These are phyloP conservation scores for Aristolochia contorta DNA, from an alignment of 164 flowering plant species.

Conservation along the genomic window DNA sequence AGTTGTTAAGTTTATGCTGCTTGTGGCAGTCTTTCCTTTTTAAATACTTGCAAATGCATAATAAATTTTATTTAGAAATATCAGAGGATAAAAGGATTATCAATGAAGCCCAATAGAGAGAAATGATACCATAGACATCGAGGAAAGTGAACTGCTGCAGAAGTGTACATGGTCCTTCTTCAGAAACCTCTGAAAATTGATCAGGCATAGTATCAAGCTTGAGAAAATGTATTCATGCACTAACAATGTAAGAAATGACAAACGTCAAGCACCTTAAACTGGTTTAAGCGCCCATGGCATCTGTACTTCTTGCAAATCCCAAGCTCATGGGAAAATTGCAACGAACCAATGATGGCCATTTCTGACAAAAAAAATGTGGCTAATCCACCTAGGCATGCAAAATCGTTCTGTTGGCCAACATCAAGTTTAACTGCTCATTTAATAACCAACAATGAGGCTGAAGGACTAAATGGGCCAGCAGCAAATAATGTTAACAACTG, in stretches of 20 bases:
- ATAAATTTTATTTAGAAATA: too few species aligned
- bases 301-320: conserved; percentile 21
- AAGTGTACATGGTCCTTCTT: conserved; percentile 25
- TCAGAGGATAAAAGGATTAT: background rate
- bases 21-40: too few species aligned
- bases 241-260: background rate
- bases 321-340: conserved; percentile 41
- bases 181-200: conserved; percentile 22
- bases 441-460: too few species aligned
- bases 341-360: conserved; percentile 45
- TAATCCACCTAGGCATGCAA: conserved; percentile 7
- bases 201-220: background rate
- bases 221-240: background rate
- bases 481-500: too few species aligned
- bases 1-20: too few species aligned
- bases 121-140: conserved; percentile 43
- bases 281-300: conserved; percentile 12
- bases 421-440: background rate
- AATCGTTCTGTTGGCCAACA: conserved; percentile 10
- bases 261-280: conserved; percentile 26
- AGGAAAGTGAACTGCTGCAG: conserved; percentile 24
- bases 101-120: background rate
- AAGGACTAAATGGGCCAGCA: too few species aligned
- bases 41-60: too few species aligned
- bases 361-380: background rate